Evolutionary conservation across 164 flowering plant genomes (phyloP), one percentile per base, ranked within the genome.

Genomic region (Liquidambar formosana): DNA sequence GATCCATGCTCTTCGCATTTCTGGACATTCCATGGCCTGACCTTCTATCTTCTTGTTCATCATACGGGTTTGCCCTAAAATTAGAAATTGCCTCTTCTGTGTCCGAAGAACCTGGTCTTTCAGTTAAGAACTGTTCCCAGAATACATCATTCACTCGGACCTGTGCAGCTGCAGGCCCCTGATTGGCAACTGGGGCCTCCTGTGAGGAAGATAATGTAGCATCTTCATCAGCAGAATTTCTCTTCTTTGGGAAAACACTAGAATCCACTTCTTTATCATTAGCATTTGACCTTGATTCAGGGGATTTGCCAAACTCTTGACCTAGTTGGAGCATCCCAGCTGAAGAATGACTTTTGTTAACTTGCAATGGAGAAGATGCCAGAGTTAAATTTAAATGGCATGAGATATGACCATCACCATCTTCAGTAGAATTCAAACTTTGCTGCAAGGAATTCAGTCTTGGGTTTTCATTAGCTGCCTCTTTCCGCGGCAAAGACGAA

Each of bases 41-140:
- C 44, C 74, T 81, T 76, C 83, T 79, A 21, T 82, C 93, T 57
- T 88, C 94, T 47, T 81, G 88, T 27, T 86, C 90, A 21, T 85
- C 89, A 61, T 62, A 71, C 8, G 75, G 63, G 61, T 75, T 78
- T 23, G 71, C 78, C 70, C 87, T 72, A 54, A 81, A 77, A 63
- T 56, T 75, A 21, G 95, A 92, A 72, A 88, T 87, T 11, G 98
- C 91, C 76, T 89, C 97, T 82, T 94, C 97, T 74, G 81, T 87
- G 28, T 94, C 96, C 2, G 92, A 77, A 66, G 86, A 83, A 14
- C 94, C 99, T 6, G 99, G 99, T 71, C 91, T 89, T 80, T 94
- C 99, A 12, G 98, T 90, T 15, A 94, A 82, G 53, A 89, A 94
- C 70, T 89, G 97, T 78, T 92, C 98, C 98, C 98, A 94, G 76